Evolutionary conservation across 2,329 filamentous ascomycete species (phyloP), one percentile per base, ranked within the genome.

Genomic region (Beauveria sp.): DNA sequence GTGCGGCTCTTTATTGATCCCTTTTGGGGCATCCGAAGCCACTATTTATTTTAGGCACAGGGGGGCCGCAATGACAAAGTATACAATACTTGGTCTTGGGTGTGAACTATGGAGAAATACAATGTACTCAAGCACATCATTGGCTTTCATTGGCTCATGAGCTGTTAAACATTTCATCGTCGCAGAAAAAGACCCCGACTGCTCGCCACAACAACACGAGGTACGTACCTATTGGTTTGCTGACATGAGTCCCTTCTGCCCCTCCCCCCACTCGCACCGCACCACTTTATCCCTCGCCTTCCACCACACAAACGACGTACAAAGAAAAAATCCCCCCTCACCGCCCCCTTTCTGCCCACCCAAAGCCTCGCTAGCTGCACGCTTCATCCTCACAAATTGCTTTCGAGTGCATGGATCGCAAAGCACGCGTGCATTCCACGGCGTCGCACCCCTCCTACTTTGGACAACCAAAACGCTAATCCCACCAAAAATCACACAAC

Each of bases 1-100:
- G 34, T 58, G 40, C 60, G 60, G 60, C 60, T 57, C 60, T 38
- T 58, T 38, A 58, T 58, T 62, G 60, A 61, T 61, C 59, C 51
- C 42, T 54, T 54, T 38, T 38, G 34, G 34, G 34, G 34, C 34
- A 38, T 38, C 34, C 12, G 34, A 38, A 38, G 34, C 34, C 34
- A 38, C 34, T 38, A 38, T 14, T 38, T 38, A 38, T 14, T 38
- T 38, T 38, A 38, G 34, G 34, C 34, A 38, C 5, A 24, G 5
- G 34, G 31, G 31, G 12, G 34, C 34, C 12, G 5, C 34, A 14
- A 38, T 38, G 34, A 10, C 34, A 14, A 38, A 38, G 34, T 38
- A 38, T 38, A 38, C 5, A 1, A 2, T 38, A 38, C 34, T 38
- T 38, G 12, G 34, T 14, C 34, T 38, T 38, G 12, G 34, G 34